Base-by-base conservation (phyloP, 305 asterid genomes). In the Stenogyne calaminthoides region DNA sequence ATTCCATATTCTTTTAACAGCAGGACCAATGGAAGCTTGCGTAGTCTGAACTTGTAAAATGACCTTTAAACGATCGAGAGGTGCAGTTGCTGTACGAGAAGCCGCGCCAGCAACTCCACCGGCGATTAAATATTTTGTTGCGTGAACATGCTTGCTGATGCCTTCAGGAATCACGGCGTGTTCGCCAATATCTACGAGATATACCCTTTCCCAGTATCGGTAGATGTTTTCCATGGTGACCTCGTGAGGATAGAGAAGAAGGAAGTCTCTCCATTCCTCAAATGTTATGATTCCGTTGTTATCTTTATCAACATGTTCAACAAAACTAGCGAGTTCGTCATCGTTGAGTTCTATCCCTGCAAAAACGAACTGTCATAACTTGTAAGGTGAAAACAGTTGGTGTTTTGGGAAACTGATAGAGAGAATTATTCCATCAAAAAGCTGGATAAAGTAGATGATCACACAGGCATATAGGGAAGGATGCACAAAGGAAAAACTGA, bases 81-180 rank as follows among this genome's bases (percentile, higher is more conserved):
- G 99, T 3, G 99, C 97, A 40, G 99, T 93, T 57, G 89, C 90
- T 7, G 97, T 91, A 52, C 98, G 99, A 65, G 99, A 95, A 70
- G 95, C 85, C 4, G 93, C 99, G 65, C 99, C 99, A 56, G 99
- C 98, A 67, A 95, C 96, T 22, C 96, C 99, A 15, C 99, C 99
- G 0, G 97, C 99, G 51, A 95, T 85, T 75, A 95, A 77, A 78
- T 95, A 95, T 56, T 93, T 93, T 59, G 88, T 59, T 22, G 97
- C 97, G 67, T 89, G 87, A 22, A 85, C 92, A 71, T 93, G 97
- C 75, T 84, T 93, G 84, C 93, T 91, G 78, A 95, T 91, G 86
- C 99, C 99, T 79, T 88, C 89, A 2, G 98, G 99, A 76, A 95
- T 88, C 62, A 93, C 91, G 2, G 98, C 93, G 4, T 91, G 97